Base-by-base conservation (phyloP, 768 basidiomycete genomes). In the Daedaleopsis nitida region DNA sequence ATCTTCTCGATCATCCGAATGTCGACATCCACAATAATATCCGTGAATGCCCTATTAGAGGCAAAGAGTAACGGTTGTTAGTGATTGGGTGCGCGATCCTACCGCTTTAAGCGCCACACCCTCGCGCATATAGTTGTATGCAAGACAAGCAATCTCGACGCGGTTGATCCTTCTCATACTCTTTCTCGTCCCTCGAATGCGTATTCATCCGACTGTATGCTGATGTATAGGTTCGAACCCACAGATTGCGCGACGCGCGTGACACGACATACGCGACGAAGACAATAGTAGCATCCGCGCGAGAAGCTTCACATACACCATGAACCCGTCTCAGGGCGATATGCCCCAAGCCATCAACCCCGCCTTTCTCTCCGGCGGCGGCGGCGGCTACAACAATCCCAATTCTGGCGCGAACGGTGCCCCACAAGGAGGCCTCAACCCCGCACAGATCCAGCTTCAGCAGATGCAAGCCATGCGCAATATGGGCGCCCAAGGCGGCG, bases 391-490 rank as follows among this genome's bases (percentile, higher is more conserved):
- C 60, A 37, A 8, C 52, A 50, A 35, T 39, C n/a, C 24, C 50
- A 53, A 38, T 21, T 34, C 54, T 0, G 55, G 57, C 47, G 27
- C 51, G 35, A 52, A 39, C 52, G 45, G 43, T 19, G 38, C 55
- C 0, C 57, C 60, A 7, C 60, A 59, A 14, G 23, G 47, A 10
- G 54, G 55, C 14, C 51, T 57, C 44, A 50, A 50, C 42, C 63
- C 63, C 35, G 54, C 51, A 37, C 68, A 68, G 59, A 57, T 69
- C 13, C 64, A 68, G 44, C 27, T 69, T 10, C 64, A 68, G 44
- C 68, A 67, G 50, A 57, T 62, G 58, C 60, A 70, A 35, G 62
- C 57, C n/a, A 62, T 60, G 57, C 56, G 57, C 55, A 53, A 47
- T 16, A 62, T 60, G 61, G 57, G 57, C 17, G 59, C 52, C 24